phyloP scores from a whole-genome alignment of 2,329 filamentous ascomycete species.

The Stagonosporopsis rhizophila region DNA sequence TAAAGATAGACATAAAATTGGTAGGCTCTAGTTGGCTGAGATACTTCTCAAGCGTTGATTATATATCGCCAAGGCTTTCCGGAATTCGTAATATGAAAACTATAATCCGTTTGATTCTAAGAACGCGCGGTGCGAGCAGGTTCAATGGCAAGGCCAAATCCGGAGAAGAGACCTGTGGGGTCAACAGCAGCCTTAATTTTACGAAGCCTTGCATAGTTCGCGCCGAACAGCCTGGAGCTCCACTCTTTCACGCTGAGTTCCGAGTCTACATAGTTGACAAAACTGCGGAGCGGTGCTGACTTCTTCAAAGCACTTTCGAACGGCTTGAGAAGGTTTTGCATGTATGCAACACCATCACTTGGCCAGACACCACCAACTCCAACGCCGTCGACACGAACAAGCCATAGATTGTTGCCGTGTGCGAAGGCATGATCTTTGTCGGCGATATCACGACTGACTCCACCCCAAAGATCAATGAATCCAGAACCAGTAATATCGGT shows the following conservation, averaged over 20 bases:
- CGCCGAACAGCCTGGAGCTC: slow-evolving; percentile 25
- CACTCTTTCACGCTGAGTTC: slow-evolving; percentile 23
- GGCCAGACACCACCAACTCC: slow-evolving; percentile 20
- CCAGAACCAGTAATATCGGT: slow-evolving; percentile 25
- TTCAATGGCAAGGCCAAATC: slow-evolving; percentile 20
- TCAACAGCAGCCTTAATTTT: slow-evolving; percentile 25
- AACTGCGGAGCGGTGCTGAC: slow-evolving; percentile 23
- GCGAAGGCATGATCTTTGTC: slow-evolving; percentile 23
- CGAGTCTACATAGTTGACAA: slow-evolving; percentile 29
- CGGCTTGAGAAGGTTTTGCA: slow-evolving; percentile 26
- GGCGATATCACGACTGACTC: slow-evolving; percentile 20
- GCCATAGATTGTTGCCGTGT: slow-evolving; percentile 31
- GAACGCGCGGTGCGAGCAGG: neutral
- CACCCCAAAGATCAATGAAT: slow-evolving; percentile 31
- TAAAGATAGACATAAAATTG: no score
- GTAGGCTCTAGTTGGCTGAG: no score
- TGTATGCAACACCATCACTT: slow-evolving; percentile 25
- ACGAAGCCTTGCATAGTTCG: slow-evolving; percentile 23
- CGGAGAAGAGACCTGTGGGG: slow-evolving; percentile 23
- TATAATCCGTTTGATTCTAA: no score
- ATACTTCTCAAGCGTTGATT: no score
- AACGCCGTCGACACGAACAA: slow-evolving; percentile 31
- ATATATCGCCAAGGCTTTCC: no score
- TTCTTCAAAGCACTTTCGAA: slow-evolving; percentile 24
- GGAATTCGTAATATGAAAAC: no score